phyloP scores from a whole-genome alignment of 495 filamentous ascomycete species.

The Penicillium taxi region DNA sequence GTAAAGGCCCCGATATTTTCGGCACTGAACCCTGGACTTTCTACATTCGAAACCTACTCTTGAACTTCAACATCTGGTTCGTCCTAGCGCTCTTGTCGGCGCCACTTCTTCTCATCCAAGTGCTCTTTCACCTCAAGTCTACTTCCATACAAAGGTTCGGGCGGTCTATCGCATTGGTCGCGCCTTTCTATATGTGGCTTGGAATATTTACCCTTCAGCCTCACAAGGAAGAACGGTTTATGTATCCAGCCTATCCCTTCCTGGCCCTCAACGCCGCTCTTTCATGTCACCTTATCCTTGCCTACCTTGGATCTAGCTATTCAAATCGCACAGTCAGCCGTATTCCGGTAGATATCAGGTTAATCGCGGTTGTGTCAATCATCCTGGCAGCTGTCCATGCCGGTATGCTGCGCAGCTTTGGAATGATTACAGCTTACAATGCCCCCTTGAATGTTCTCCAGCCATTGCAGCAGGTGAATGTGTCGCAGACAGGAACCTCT shows the following conservation, averaged over 20 bases:
- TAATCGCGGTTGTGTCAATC: slow-evolving; percentile 49
- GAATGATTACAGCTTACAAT: slow-evolving; percentile 75
- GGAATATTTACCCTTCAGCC: slow-evolving; percentile 83
- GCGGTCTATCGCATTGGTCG: slow-evolving; percentile 64
- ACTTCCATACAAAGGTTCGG: slow-evolving; percentile 44
- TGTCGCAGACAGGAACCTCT: slow-evolving; percentile 50
- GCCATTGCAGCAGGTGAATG: slow-evolving; percentile 39
- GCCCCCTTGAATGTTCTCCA: slow-evolving; percentile 75
- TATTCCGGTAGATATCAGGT: slow-evolving; percentile 62
- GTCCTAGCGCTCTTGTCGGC: slow-evolving; percentile 66
- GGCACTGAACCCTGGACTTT: slow-evolving; percentile 97
- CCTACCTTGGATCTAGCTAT: slow-evolving; percentile 61
- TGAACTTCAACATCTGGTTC: slow-evolving; percentile 97
- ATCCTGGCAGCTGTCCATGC: slow-evolving; percentile 51
- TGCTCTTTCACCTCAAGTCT: slow-evolving; percentile 30
- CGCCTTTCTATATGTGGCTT: slow-evolving; percentile 93
- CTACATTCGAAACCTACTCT: slow-evolving; percentile 80
- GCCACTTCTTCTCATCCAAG: slow-evolving; percentile 51
- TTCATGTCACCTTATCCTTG: slow-evolving; percentile 66
- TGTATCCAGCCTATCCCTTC: slow-evolving; percentile 93
- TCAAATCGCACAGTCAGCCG: slow-evolving; percentile 55
- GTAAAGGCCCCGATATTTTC: slow-evolving; percentile 83
- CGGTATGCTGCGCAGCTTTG: slow-evolving; percentile 65
- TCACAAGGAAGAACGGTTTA: slow-evolving; percentile 98
- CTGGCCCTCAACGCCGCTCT: slow-evolving; percentile 90